Evolutionary conservation across 345 rosid genomes (phyloP).

Genomic region (Linum tenue): DNA sequence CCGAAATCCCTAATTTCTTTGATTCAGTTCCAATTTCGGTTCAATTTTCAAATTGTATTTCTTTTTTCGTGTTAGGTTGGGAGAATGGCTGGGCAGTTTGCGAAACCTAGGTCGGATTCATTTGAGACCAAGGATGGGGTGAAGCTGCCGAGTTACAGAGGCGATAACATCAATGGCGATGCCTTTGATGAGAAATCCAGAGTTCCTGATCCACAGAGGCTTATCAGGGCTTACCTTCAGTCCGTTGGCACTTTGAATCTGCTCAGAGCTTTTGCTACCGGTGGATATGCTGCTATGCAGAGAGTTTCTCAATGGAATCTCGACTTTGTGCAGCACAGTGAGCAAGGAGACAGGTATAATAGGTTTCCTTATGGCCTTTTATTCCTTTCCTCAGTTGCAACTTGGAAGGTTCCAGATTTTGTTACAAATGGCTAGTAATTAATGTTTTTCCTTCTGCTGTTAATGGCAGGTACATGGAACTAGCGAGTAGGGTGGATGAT

Average conservation of each 20-base stretch:
- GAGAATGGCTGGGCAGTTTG: slow-evolving; percentile 71
- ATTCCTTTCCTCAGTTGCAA: neutral
- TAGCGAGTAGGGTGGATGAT: slow-evolving; percentile 58
- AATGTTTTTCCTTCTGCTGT: too few species aligned
- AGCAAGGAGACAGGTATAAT: slow-evolving; percentile 54
- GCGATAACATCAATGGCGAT: slow-evolving; percentile 56
- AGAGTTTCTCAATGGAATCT: slow-evolving; percentile 65
- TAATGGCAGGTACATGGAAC: slow-evolving; percentile 33
- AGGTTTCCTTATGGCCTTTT: neutral
- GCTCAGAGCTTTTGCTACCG: slow-evolving; percentile 57
- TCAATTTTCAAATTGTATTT: too few species aligned
- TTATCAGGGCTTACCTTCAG: slow-evolving; percentile 54
- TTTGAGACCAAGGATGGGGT: slow-evolving; percentile 51
- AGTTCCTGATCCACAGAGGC: slow-evolving; percentile 55
- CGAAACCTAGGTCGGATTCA: slow-evolving; percentile 53
- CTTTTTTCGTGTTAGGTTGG: slow-evolving; percentile 27
- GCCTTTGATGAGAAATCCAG: slow-evolving; percentile 58
- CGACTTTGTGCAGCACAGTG: slow-evolving; percentile 48
- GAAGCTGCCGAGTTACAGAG: slow-evolving; percentile 57
- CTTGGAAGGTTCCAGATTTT: neutral
- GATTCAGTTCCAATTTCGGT: too few species aligned
- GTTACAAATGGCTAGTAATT: too few species aligned
- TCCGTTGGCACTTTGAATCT: slow-evolving; percentile 57
- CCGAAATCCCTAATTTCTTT: too few species aligned
- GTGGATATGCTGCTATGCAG: slow-evolving; percentile 71